Conservation (phyloP, 2,329 filamentous ascomycete genomes). For the Fusarium torreyae region DNA sequence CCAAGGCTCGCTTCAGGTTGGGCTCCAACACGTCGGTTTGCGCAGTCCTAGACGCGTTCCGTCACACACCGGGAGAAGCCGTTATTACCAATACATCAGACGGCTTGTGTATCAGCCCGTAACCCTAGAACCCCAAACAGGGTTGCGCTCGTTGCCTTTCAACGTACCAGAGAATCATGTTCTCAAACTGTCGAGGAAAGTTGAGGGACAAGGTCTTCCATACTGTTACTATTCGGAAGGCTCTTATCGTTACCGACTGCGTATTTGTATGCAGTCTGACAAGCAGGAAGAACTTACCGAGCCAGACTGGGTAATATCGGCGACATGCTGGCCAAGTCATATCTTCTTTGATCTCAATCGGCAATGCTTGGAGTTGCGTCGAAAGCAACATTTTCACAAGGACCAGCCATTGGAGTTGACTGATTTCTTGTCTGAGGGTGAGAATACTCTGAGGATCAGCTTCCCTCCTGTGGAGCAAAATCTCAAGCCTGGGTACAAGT, state of each 20-base stretch:
- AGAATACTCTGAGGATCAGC: conserved; percentile 74
- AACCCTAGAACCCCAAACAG: conserved; percentile 54
- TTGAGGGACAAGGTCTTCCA: conserved; percentile 51
- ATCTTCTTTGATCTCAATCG: conserved; percentile 80
- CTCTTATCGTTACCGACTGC: conserved; percentile 76
- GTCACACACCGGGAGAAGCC: conserved; percentile 46
- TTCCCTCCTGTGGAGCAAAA: conserved; percentile 52
- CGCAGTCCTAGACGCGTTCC: conserved; percentile 65
- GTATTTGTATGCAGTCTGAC: conserved; percentile 66
- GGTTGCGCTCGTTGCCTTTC: conserved; percentile 64
- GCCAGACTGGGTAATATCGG: conserved; percentile 73
- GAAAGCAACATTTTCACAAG: conserved; percentile 80
- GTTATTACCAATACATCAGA: conserved; percentile 72
- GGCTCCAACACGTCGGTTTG: conserved; percentile 63
- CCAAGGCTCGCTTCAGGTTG: conserved; percentile 57
- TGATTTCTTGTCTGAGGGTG: conserved; percentile 67
- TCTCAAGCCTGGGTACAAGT: conserved; percentile 51
- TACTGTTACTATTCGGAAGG: conserved; percentile 63
- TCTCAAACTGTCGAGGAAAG: conserved; percentile 54
- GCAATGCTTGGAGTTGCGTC: conserved; percentile 69
- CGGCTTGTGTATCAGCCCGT: conserved; percentile 65
- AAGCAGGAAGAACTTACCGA: conserved; percentile 55
- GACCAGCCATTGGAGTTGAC: conserved; percentile 85
- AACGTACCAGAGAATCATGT: conserved; percentile 57
- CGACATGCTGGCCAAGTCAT: conserved; percentile 79